A percentile compares a stretch with the other conserved stretches of the same genome.
phyloP scores from a whole-genome alignment of 192 early-diverging fungal genomes.

The Entophlyctis luteolus region DNA sequence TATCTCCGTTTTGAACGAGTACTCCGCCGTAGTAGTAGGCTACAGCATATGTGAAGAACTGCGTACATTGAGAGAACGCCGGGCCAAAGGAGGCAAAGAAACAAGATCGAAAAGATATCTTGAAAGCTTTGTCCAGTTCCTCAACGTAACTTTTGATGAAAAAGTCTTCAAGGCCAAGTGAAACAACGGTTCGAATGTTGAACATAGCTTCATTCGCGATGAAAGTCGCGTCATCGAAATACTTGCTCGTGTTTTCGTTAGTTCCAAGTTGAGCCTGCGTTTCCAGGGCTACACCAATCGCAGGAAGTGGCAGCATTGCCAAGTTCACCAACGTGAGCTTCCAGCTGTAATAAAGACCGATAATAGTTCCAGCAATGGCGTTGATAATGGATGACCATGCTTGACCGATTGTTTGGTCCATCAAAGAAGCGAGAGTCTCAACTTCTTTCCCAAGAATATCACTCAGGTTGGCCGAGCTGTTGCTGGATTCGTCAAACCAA shows the following conservation, averaged over 20 bases:
- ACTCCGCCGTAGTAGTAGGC: conserved; percentile 46
- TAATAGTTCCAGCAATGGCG: conserved; percentile 30
- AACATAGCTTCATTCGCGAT: conserved; percentile 80
- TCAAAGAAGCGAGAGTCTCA: conserved; percentile 34
- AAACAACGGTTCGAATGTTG: conserved; percentile 81
- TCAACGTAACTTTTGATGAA: conserved; percentile 65
- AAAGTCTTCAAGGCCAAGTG: conserved; percentile 67
- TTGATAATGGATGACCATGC: conserved; percentile 35
- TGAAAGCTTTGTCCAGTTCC: conserved; percentile 65
- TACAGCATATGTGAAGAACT: conserved; percentile 69
- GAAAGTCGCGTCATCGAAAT: conserved; percentile 75
- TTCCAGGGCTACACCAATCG: conserved; percentile 34
- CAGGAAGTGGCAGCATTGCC: conserved; percentile 34
- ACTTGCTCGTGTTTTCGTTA: conserved; percentile 54
- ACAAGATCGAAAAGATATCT: conserved; percentile 59
- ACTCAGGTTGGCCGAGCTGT: conserved; percentile 58
- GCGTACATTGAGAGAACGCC: conserved; percentile 70
- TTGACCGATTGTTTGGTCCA: conserved; percentile 31
- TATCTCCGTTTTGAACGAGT: conserved; percentile 30
- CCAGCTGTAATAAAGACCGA: conserved; percentile 66
- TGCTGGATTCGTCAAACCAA: conserved; percentile 74
- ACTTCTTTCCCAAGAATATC: conserved; percentile 47
- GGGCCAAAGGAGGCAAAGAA: conserved; percentile 64
- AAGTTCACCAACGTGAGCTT: conserved; percentile 71
- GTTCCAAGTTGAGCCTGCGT: conserved; percentile 9